Base-by-base conservation (phyloP, 805 yeast species). In the Starmerella geochares region DNA sequence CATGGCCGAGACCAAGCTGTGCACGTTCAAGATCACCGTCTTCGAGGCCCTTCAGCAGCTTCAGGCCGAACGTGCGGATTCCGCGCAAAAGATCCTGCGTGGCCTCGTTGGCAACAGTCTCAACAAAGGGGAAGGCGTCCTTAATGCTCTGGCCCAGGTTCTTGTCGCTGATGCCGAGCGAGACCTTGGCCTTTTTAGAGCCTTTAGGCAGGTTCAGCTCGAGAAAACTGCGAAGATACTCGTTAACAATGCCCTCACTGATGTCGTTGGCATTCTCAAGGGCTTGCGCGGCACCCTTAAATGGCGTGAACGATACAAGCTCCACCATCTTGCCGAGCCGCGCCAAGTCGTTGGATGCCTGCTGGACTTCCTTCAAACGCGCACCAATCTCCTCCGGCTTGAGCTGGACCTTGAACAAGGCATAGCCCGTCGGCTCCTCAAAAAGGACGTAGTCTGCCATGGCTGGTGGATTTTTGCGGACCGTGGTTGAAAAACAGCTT, bases 211-310 rank as follows among this genome's bases (percentile, higher is more conserved):
- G 71, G 74, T 88, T 90, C 65, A 87, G 73, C 71, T 90, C 97
- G 60, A 92, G 72, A 50, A 92, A 77, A 35, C 94, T 79, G 68
- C 86, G 86, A 71, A 92, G 78, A 71, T 84, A 85, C 61, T 92
- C 97, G 52, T 88, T 83, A 50, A 90, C 95, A 61, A 88, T 77
- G 64, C 98, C 98, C 72, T 92, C 98, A 58, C 95, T 85, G 61
- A 92, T 83, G 66, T 92, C 97, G 66, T 92, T 92, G 60, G 97
- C 96, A 66, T 92, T 92, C 71, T 90, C 97, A 64, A 92, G 78
- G 54, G 98, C 98, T 71, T 92, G 97, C 47, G 98, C 97, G 54
- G 98, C 98, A 63, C 96, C 96, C 71, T 92, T 88, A 78, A 92
- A 92, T 46, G 98, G 98, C 53, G 96, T 95, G 71, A 92, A 92